Percentiles rank a stretch among this genome's conserved stretches.
phyloP scores from a whole-genome alignment of 768 basidiomycete species.

The Mycena maculata region DNA sequence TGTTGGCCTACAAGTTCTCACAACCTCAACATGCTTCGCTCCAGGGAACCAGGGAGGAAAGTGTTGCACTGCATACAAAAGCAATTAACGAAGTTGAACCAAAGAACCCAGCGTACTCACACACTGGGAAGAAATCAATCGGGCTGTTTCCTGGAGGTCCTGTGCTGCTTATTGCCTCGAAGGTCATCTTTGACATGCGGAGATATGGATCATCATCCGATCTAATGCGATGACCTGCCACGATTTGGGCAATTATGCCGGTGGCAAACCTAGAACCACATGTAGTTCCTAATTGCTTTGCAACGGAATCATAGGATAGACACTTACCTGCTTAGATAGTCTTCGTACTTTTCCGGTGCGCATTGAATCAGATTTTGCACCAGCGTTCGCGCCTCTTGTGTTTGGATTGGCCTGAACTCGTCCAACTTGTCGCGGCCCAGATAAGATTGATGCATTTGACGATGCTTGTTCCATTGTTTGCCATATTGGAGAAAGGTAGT shows the following conservation, averaged over 20 bases:
- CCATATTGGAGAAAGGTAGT: constrained; percentile 40
- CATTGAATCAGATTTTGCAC: background rate
- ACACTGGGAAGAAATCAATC: constrained; percentile 42
- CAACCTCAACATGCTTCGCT: constrained; percentile 34
- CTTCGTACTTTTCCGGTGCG: background rate
- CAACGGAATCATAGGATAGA: background rate
- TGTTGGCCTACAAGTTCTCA: background rate
- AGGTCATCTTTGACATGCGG: constrained; percentile 38
- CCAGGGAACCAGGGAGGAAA: constrained; percentile 51
- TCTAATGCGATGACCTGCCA: constrained; percentile 48
- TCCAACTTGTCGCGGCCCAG: constrained; percentile 35
- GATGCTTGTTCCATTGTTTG: constrained; percentile 37
- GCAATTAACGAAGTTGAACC: background rate
- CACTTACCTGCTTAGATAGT: constrained; percentile 10
- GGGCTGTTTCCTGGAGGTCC: constrained; percentile 32
- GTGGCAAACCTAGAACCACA: constrained; percentile 28
- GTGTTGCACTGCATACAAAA: constrained; percentile 39
- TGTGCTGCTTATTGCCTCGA: constrained; percentile 34
- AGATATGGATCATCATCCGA: constrained; percentile 53
- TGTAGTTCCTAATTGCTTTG: background rate
- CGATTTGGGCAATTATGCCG: constrained; percentile 37
- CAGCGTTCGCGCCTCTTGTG: constrained; percentile 20
- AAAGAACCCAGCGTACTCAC: constrained; percentile 32
- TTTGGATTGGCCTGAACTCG: constrained; percentile 35
- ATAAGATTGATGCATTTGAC: constrained; percentile 40